Percentiles rank a stretch among this genome's conserved stretches.
Conservation (phyloP, 163 green algal genomes). For the Chlamydomonas reinhardtii region DNA sequence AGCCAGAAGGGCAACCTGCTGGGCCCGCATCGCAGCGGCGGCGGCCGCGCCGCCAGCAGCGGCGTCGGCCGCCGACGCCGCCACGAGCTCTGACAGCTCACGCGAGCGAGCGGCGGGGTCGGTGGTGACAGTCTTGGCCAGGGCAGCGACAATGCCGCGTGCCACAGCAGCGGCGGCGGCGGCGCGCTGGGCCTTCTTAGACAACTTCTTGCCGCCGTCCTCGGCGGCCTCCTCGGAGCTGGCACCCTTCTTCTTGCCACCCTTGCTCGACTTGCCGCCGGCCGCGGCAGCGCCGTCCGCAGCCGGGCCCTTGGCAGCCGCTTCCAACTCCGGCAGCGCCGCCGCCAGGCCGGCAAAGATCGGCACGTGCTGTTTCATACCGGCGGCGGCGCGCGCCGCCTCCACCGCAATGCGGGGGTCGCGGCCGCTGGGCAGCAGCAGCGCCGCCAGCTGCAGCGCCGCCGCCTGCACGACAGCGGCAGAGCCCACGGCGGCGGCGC, state of each 20-base stretch:
- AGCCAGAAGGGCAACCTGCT: conserved; percentile 58
- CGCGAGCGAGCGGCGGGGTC: neutral
- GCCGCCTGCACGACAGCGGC: conserved; percentile 2
- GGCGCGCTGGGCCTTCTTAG: conserved; percentile 1
- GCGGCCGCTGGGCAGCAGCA: conserved; percentile 21
- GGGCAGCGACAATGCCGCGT: conserved; percentile 35
- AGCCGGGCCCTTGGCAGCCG: neutral
- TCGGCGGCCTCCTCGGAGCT: neutral
- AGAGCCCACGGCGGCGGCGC: neutral
- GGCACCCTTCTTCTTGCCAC: conserved; percentile 22
- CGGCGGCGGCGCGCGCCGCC: conserved; percentile 7
- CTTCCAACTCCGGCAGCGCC: neutral
- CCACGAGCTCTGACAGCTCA: conserved; percentile 29
- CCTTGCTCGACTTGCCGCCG: neutral
- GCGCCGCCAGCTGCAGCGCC: conserved; percentile 55
- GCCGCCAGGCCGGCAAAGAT: conserved; percentile 14
- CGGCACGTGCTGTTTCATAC: conserved; percentile 5
- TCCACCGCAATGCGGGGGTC: conserved; percentile 21
- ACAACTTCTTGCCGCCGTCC: neutral
- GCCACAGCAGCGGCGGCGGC: conserved; percentile 13
- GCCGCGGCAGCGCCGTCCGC: neutral
- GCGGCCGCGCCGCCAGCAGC: neutral
- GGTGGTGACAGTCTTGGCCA: conserved; percentile 23
- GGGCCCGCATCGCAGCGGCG: conserved; percentile 4
- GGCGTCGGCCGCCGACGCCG: neutral